phyloP scores from a whole-genome alignment of 2,329 filamentous ascomycete genomes.

The Penicillium sp. region DNA sequence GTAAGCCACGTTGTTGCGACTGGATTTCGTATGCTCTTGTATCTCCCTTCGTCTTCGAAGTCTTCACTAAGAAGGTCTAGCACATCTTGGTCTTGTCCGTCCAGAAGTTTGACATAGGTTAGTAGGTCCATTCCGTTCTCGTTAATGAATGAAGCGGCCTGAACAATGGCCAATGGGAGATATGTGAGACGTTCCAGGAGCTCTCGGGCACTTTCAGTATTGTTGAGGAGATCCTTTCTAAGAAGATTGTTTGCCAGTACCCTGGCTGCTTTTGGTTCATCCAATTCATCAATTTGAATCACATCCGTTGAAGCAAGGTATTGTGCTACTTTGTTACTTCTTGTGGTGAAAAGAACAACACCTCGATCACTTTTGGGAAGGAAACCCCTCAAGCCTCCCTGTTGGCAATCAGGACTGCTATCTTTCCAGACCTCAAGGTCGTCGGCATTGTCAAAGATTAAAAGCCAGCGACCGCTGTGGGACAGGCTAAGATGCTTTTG shows the following conservation, averaged over 20 bases:
- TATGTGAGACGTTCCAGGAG: slow-evolving; percentile 25
- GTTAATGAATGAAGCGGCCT: slow-evolving; percentile 34
- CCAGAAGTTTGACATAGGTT: slow-evolving; percentile 20
- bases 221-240: slow-evolving; percentile 14
- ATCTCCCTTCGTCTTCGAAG: slow-evolving; percentile 32
- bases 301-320: slow-evolving; percentile 21
- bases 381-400: neutral
- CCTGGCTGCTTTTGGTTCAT: slow-evolving; percentile 5
- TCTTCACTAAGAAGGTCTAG: slow-evolving; percentile 29
- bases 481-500: slow-evolving; percentile 14
- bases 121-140: slow-evolving; percentile 14
- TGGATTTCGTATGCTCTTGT: slow-evolving; percentile 29
- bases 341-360: slow-evolving; percentile 32
- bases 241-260: slow-evolving; percentile 19
- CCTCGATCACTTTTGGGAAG: slow-evolving; percentile 24
- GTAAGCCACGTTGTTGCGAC: slow-evolving; percentile 37
- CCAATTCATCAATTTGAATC: slow-evolving; percentile 18
- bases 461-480: slow-evolving; percentile 24
- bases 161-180: slow-evolving; percentile 34
- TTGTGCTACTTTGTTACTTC: slow-evolving; percentile 21
- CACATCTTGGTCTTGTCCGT: slow-evolving; percentile 20
- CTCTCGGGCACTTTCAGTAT: neutral
- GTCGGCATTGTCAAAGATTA: slow-evolving; percentile 35
- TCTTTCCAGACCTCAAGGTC: slow-evolving; percentile 22
- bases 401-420: neutral